Conservation (phyloP, 208 protist species). For the Leishmania turanica region DNA sequence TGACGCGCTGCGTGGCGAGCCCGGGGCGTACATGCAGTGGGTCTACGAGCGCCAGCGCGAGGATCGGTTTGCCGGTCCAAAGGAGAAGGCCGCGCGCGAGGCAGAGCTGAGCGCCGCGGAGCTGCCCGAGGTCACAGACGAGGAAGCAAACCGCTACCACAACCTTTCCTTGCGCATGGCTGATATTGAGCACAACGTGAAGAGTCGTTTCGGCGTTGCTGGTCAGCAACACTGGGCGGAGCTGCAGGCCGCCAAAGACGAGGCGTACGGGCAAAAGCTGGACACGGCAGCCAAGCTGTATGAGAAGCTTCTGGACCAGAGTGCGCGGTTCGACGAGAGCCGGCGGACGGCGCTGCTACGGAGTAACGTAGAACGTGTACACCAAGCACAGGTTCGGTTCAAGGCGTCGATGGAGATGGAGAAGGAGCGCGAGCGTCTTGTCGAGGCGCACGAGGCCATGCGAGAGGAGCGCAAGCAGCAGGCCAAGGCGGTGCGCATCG, state of each 20-base stretch:
- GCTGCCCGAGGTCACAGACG: conserved; percentile 77
- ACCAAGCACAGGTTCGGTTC: conserved; percentile 86
- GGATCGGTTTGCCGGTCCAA: conserved; percentile 63
- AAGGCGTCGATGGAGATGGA: conserved; percentile 87
- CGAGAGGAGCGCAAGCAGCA: conserved; percentile 43
- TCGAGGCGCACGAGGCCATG: conserved; percentile 80
- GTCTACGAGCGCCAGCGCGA: conserved; percentile 80
- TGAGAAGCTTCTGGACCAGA: conserved; percentile 76
- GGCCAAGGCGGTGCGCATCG: conserved; percentile 55
- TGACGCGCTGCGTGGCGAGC: conserved; percentile 71
- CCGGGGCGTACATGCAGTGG: conserved; percentile 87
- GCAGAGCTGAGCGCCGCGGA: conserved; percentile 53
- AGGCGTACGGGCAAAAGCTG: conserved; percentile 74
- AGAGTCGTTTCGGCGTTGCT: conserved; percentile 71
- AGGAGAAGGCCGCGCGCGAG: conserved; percentile 40
- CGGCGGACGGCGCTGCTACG: conserved; percentile 64
- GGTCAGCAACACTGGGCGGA: conserved; percentile 87
- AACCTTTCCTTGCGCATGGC: conserved; percentile 68
- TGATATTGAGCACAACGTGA: conserved; percentile 75
- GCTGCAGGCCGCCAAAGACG: conserved; percentile 87
- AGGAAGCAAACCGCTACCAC: conserved; percentile 83
- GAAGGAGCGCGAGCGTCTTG: conserved; percentile 68
- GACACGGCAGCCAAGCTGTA: conserved; percentile 78
- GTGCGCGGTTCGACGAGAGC: conserved; percentile 69
- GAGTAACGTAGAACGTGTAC: conserved; percentile 70